Percentiles rank a stretch among this genome's conserved stretches.
phyloP scores from a whole-genome alignment of 345 rosid genomes.

The Microcos paniculata region DNA sequence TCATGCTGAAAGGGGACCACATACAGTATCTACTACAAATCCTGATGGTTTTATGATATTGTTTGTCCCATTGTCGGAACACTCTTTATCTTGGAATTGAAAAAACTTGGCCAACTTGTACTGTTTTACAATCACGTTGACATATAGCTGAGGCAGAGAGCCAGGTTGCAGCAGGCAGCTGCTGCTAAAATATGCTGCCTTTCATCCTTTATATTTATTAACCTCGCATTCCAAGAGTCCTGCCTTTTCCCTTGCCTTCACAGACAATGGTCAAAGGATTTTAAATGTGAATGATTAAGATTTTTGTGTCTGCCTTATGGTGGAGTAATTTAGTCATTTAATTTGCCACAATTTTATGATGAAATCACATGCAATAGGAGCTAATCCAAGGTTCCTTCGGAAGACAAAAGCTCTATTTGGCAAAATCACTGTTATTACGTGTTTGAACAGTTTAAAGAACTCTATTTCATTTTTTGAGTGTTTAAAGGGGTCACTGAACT shows the following conservation, averaged over 20 bases:
- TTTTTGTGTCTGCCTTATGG: not conserved
- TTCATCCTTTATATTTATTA: slow-evolving; percentile 24
- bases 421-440: not conserved
- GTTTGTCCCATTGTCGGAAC: slow-evolving; percentile 36
- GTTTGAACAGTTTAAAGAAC: not conserved
- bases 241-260: slow-evolving; percentile 1
- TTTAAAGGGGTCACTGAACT: not conserved
- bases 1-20: slow-evolving; percentile 36
- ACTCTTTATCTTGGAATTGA: not conserved
- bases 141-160: slow-evolving; percentile 19
- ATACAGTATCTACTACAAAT: slow-evolving; percentile 6
- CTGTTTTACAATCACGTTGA: slow-evolving; percentile 9
- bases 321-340: not conserved
- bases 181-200: not conserved
- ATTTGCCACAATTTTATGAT: not conserved
- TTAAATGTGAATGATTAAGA: not conserved
- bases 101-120: not conserved
- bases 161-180: too few species aligned
- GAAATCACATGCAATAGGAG: not conserved
- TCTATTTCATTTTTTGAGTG: not conserved
- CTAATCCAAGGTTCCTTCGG: not conserved
- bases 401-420: not conserved
- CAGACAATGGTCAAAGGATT: slow-evolving; percentile 2
- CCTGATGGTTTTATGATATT: slow-evolving; percentile 35
- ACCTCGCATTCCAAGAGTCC: slow-evolving; percentile 25